Percentiles rank a stretch among this genome's conserved stretches.
Evolutionary conservation across 345 rosid species (phyloP).

Genomic region (Orychophragmus violaceus): DNA sequence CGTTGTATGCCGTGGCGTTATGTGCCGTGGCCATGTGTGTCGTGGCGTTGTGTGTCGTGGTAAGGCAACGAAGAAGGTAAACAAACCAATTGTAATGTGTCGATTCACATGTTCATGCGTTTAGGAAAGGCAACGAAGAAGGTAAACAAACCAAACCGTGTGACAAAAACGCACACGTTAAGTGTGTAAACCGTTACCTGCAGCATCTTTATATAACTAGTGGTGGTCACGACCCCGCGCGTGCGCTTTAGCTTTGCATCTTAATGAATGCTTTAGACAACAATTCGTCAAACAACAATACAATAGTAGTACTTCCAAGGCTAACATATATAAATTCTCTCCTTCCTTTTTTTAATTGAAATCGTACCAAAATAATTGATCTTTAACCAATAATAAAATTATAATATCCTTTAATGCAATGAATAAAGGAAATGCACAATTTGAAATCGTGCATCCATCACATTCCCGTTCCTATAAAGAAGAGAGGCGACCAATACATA

Average conservation of each 20-base stretch:
- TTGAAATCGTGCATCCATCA: conserved; percentile 6
- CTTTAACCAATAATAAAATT: background rate
- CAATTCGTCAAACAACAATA: conserved; percentile 7
- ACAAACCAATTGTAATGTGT: background rate
- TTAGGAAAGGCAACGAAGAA: conserved; percentile 9
- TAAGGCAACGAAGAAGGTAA: no score
- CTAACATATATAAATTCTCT: background rate
- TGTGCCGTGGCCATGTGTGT: no score
- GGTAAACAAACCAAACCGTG: conserved; percentile 20
- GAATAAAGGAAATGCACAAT: background rate
- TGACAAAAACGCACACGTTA: conserved; percentile 20
- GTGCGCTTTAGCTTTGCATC: conserved; percentile 29
- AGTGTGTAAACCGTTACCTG: conserved; percentile 1
- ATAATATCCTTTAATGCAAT: background rate
- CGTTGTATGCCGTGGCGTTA: no score
- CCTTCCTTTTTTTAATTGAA: background rate
- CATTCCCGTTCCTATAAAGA: background rate
- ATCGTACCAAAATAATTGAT: background rate
- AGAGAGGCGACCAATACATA: background rate
- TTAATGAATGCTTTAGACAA: conserved; percentile 18
- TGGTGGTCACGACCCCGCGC: no score
- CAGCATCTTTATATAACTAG: background rate
- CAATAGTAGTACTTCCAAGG: background rate
- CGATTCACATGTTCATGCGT: conserved; percentile 21
- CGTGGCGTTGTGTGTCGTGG: no score